Evolutionary conservation across 768 basidiomycete species (phyloP), one percentile per base, ranked within the genome.

Genomic region (Pleurotus eryngii): DNA sequence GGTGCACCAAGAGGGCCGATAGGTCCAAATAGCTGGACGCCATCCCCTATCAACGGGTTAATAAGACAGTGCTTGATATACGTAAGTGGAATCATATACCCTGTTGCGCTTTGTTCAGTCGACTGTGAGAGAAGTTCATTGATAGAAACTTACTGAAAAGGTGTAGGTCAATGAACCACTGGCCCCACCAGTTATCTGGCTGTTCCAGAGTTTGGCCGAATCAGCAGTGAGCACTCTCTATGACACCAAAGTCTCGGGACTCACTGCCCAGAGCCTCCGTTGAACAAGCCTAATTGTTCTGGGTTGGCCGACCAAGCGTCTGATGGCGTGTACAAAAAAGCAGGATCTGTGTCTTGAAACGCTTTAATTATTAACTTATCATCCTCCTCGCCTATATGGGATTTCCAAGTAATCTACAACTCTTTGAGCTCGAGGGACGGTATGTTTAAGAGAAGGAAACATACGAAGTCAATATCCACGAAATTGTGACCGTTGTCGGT

Each of bases 1-100:
- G 66, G 64, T 18, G 73, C 67, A 30, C 68, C 69, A 3, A 60
- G 56, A 17, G 75, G 72, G 17, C 74, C 70, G 0, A 75, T 69
- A 8, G 79, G 69, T 15, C 80, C 77, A 50, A 75, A 81, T 6
- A 81, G 49, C 0, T 74, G 75, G n/a, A 82, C 71, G 11, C 72
- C 76, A 57, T 76, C 75, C 43, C 78, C 81, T 76, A 56, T 24
- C 7, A 18, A 40, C 15, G 22, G 24, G 40, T 3, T 18, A 3
- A 20, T 30, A 11, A 60, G 60, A 64, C 51, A 64, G 24, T 42
- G 49, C 26, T n/a, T 26, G 15, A 47, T 11, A 40, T 8, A 37
- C 18, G 30, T 24, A 37, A 24, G 24, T 38, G 39, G 39, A 18
- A 12, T 9, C 7, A 9, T 39, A 57, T 60, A 62, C 65, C 63